These are phyloP conservation scores for Didymosphaeria variabile DNA, from an alignment of 2,329 filamentous ascomycete species.

Conservation along the genomic window DNA sequence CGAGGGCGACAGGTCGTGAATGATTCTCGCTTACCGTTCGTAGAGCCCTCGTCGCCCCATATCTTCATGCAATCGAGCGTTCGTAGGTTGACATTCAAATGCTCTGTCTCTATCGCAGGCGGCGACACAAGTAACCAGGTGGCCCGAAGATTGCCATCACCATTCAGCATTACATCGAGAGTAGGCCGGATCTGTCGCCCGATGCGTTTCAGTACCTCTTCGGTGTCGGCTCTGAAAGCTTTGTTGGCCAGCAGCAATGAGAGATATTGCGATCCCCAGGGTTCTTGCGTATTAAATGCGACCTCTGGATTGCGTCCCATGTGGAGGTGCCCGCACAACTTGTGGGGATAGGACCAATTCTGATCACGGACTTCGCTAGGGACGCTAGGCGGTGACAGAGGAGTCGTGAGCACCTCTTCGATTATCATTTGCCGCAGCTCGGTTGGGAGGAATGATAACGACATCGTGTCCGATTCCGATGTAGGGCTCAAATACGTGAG, in stretches of 20 bases:
- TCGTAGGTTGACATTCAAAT: constrained; percentile 7
- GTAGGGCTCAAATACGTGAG: background rate
- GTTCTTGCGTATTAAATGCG: constrained; percentile 7
- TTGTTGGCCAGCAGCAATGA: constrained; percentile 13
- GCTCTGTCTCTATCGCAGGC: background rate
- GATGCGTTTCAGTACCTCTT: constrained; percentile 5
- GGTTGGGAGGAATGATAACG: constrained; percentile 2
- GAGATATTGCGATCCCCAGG: constrained; percentile 11
- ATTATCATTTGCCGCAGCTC: constrained; percentile 14
- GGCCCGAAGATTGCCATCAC: constrained; percentile 11
- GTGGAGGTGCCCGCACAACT: background rate
- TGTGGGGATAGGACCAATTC: constrained; percentile 7
- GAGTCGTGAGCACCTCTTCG: constrained; percentile 13
- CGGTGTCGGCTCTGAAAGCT: constrained; percentile 5
- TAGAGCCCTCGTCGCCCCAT: background rate
- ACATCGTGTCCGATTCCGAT: background rate
- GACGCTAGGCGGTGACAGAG: constrained; percentile 9
- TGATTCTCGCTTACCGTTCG: constrained; percentile 8
- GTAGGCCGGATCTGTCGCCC: constrained; percentile 3
- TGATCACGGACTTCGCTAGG: constrained; percentile 11
- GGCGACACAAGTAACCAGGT: constrained; percentile 12
- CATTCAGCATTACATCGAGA: constrained; percentile 11
- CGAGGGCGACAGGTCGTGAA: background rate
- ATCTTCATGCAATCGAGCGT: background rate
- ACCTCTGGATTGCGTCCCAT: constrained; percentile 6